Percentiles rank a stretch among this genome's conserved stretches.
phyloP scores from a whole-genome alignment of 1,284 basidiomycete genomes.

The Rhodotorula sp. region DNA sequence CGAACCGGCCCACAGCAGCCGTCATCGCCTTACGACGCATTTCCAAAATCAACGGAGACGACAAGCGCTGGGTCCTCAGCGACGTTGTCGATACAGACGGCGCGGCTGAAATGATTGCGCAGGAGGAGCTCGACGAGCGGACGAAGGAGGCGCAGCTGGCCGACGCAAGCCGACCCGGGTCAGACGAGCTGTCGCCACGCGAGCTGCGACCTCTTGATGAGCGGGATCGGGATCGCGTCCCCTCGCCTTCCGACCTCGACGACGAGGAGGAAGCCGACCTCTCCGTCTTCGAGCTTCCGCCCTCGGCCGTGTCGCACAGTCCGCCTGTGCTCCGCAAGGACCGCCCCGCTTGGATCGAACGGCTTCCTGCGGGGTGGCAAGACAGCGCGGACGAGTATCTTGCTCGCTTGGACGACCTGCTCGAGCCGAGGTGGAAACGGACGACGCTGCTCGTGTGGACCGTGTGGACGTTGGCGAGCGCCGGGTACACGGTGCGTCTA shows the following conservation, averaged over 20 bases:
- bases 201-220: too few species aligned
- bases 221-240: neutral
- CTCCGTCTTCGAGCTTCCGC: neutral
- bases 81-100: conserved; percentile 66
- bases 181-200: too few species aligned
- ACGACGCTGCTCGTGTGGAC: conserved; percentile 82
- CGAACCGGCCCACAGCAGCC: conserved; percentile 77
- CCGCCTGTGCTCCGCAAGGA: conserved; percentile 13
- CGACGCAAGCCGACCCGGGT: too few species aligned
- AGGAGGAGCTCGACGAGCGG: neutral
- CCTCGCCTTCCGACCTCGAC: neutral
- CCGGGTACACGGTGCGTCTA: conserved; percentile 42
- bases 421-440: conserved; percentile 75
- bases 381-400: conserved; percentile 63
- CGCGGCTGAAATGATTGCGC: neutral
- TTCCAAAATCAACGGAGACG: conserved; percentile 75
- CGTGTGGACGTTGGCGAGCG: conserved; percentile 64
- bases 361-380: conserved; percentile 7
- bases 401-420: conserved; percentile 70
- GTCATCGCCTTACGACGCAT: conserved; percentile 77
- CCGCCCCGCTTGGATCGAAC: conserved; percentile 16
- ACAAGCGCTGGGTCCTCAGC: conserved; percentile 64
- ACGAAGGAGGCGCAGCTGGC: neutral
- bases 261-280: conserved; percentile 19
- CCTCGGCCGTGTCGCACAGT: neutral